Evolutionary conservation across 148 eudicot species (phyloP).

Genomic region (Linanthus parryae): DNA sequence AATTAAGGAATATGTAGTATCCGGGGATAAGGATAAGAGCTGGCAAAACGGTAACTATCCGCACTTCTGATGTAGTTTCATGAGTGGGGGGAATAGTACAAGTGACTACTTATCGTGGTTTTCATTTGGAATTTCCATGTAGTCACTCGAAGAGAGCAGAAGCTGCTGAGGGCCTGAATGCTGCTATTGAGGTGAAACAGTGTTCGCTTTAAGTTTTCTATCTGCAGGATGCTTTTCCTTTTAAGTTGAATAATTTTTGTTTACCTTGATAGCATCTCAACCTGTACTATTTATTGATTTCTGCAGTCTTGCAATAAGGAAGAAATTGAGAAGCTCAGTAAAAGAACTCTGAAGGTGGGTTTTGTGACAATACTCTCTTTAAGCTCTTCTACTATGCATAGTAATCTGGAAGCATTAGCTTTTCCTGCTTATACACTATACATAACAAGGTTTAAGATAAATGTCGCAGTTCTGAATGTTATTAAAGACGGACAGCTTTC

Average conservation of each 20-base stretch:
- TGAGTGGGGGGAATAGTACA: no score
- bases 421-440: no score
- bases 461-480: no score
- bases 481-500: no score
- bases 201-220: background rate
- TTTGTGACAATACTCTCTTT: background rate
- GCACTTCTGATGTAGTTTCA: no score
- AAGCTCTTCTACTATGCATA: no score
- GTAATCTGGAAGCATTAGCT: no score
- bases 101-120: no score
- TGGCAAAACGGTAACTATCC: constrained; percentile 96
- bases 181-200: constrained; percentile 85
- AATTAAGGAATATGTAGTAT: no score
- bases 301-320: constrained; percentile 84
- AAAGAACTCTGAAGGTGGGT: constrained; percentile 86
- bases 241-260: background rate
- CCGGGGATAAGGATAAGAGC: constrained; percentile 98
- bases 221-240: background rate
- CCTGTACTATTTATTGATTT: constrained; percentile 6
- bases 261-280: background rate
- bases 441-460: no score
- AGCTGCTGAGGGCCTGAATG: constrained; percentile 78
- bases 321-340: constrained; percentile 94
- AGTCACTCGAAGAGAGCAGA: constrained; percentile 85
- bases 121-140: constrained; percentile 13